Percentiles rank a stretch among this genome's conserved stretches.
Evolutionary conservation across 139 green algal species (phyloP).

Genomic region (Picochlorum sp.): DNA sequence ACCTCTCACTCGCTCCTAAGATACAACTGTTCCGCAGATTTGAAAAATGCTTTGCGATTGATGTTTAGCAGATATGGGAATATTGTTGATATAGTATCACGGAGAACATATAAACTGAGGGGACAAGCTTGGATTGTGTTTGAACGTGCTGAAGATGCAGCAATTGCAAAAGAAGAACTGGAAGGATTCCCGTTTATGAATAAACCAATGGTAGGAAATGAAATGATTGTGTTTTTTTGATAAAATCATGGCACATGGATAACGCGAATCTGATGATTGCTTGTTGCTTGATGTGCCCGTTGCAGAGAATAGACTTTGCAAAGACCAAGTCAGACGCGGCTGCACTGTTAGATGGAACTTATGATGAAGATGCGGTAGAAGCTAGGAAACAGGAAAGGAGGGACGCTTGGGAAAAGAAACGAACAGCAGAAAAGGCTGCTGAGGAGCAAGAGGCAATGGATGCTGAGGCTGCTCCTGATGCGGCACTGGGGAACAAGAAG

Average conservation of each 20-base stretch:
- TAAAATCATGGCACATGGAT: background rate
- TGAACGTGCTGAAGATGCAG: slow-evolving; percentile 62
- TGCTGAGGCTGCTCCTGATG: slow-evolving; percentile 54
- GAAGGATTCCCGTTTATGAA: slow-evolving; percentile 96
- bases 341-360: slow-evolving; percentile 75
- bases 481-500: slow-evolving; percentile 47
- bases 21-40: slow-evolving; percentile 43
- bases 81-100: slow-evolving; percentile 81
- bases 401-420: slow-evolving; percentile 14
- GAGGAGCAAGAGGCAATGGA: background rate
- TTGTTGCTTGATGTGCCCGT: too few species aligned
- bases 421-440: slow-evolving; percentile 5
- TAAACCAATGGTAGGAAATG: slow-evolving; percentile 85
- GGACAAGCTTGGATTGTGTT: slow-evolving; percentile 97
- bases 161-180: slow-evolving; percentile 76
- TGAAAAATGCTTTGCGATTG: slow-evolving; percentile 84
- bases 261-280: slow-evolving; percentile 31
- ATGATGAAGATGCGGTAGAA: slow-evolving; percentile 27
- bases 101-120: slow-evolving; percentile 76
- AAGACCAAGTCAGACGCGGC: slow-evolving; percentile 84
- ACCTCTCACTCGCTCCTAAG: background rate
- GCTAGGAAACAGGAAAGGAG: slow-evolving; percentile 44
- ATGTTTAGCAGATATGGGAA: slow-evolving; percentile 95
- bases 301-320: slow-evolving; percentile 72
- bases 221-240: background rate